Conservation (phyloP, 768 basidiomycete genomes). For the Rhizopogon vinicolor region DNA sequence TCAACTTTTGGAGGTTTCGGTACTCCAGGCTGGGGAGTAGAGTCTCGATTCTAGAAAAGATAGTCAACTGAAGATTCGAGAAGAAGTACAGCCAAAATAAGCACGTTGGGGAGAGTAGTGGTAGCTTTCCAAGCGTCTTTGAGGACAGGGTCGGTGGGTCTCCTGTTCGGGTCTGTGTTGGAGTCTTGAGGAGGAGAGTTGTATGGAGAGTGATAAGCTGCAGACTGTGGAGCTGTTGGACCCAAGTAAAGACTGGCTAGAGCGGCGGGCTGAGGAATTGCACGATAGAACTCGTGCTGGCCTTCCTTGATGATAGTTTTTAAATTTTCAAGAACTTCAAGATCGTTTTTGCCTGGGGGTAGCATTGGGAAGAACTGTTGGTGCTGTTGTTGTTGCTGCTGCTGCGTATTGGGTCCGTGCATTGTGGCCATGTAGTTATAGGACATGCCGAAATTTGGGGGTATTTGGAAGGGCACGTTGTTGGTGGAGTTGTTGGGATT, state of each 20-base stretch:
- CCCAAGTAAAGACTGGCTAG: constrained; percentile 66
- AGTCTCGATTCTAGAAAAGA: constrained; percentile 18
- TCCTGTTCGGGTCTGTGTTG: constrained; percentile 16
- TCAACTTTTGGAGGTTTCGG: constrained; percentile 17
- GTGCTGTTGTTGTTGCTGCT: constrained; percentile 7
- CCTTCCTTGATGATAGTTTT: constrained; percentile 67
- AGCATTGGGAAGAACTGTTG: constrained; percentile 27
- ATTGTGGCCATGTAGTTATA: constrained; percentile 31
- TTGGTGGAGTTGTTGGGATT: constrained; percentile 23
- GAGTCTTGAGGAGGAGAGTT: constrained; percentile 5
- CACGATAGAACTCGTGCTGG: constrained; percentile 69
- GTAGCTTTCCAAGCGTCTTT: constrained; percentile 8
- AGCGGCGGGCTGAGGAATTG: constrained; percentile 58
- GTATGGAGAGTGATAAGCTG: constrained; percentile 13
- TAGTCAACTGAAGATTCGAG: constrained; percentile 7
- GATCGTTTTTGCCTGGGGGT: constrained; percentile 58
- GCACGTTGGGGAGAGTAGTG: constrained; percentile 24
- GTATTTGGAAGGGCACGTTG: constrained; percentile 29
- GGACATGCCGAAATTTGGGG: constrained; percentile 34
- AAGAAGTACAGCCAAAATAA: constrained; percentile 7
- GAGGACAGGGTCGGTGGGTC: constrained; percentile 13
- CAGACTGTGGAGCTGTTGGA: constrained; percentile 11
- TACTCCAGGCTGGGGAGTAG: constrained; percentile 20
- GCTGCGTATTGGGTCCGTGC: constrained; percentile 13
- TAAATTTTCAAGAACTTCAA: constrained; percentile 71